Evolutionary conservation across 192 early-diverging fungal genomes (phyloP), one percentile per base, ranked within the genome.

Genomic region (Allomyces macrogynus): DNA sequence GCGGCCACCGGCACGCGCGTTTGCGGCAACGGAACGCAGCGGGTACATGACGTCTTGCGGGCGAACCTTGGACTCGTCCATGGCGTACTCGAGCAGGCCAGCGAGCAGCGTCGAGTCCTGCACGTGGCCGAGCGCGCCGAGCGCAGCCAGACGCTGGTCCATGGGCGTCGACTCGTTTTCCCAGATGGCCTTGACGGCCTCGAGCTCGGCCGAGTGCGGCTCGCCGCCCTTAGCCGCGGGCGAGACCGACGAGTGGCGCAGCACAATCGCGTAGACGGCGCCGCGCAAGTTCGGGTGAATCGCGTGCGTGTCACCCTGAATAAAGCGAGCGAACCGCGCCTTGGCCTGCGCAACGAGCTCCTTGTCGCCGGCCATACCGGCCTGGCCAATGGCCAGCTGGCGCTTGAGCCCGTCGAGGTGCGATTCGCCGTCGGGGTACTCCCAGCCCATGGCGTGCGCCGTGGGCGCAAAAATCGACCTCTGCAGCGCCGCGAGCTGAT

Each of bases 361-460:
- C 26, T 73, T 61, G 66, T 91, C 83, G 44, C 76, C 80, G 4
- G 81, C 77, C 63, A 67, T 64, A 20, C 77, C 88, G 0, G 88
- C 84, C 23, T 75, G 74, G 10, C 69, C 70, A n/a, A 90, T 77
- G 18, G 81, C 80, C 9, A 85, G 77, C 0, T 75, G 74, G 23
- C 89, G 82, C 64, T 86, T 76, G n/a, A 83, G 72, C 14, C 73
- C 70, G 0, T 75, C 73, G 1, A 83, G 69, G 60, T 86, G 74
- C 40, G 76, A 74, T 49, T 93, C 89, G 5, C 64, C 67, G 63
- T 64, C 69, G 60, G 73, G 68, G 68, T 74, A 83, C 10, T 77
- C 73, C 71, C 72, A 87, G 20, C 89, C 89, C 43, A 89, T 66
- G 5, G 75, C 63, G 23, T 71, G 73, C 8, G 80, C 85, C 67